phyloP scores from a whole-genome alignment of 2,329 filamentous ascomycete species.

The Phoma sp. region DNA sequence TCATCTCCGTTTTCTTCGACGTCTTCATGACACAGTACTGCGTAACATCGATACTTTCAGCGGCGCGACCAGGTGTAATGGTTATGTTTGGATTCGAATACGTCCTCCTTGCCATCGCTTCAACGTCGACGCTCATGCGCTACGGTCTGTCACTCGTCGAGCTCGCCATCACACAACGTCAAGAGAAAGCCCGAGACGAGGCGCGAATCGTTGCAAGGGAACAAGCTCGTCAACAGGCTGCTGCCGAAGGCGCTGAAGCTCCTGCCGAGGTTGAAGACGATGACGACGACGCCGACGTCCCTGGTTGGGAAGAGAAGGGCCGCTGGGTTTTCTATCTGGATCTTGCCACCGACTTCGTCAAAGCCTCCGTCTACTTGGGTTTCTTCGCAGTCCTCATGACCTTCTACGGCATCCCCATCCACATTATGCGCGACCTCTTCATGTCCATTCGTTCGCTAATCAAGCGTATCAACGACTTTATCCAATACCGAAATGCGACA shows the following conservation, averaged over 20 bases:
- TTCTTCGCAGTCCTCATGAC: conserved; percentile 94
- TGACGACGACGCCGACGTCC: conserved; percentile 91
- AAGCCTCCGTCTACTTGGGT: conserved; percentile 83
- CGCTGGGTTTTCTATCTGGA: conserved; percentile 91
- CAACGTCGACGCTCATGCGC: conserved; percentile 76
- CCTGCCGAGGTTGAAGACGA: conserved; percentile 66
- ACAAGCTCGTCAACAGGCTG: conserved; percentile 70
- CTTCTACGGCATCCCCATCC: conserved; percentile 94
- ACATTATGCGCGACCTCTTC: conserved; percentile 95
- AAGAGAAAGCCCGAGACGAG: conserved; percentile 68
- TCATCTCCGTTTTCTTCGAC: conserved; percentile 81
- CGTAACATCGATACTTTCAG: conserved; percentile 79
- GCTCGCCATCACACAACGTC: conserved; percentile 73
- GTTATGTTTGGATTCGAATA: conserved; percentile 99
- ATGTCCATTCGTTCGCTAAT: conserved; percentile 91
- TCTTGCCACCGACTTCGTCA: conserved; percentile 85
- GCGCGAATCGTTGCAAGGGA: conserved; percentile 56
- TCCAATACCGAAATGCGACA: conserved; percentile 89
- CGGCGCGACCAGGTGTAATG: conserved; percentile 97
- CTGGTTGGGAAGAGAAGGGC: conserved; percentile 95
- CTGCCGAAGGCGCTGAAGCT: conserved; percentile 48
- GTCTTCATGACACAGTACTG: conserved; percentile 80
- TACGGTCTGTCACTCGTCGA: conserved; percentile 83
- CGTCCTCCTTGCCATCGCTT: conserved; percentile 81
- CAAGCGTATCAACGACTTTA: conserved; percentile 84